Evolutionary conservation across 1,284 basidiomycete species (phyloP).

Genomic region (Coriolopsis trogii): DNA sequence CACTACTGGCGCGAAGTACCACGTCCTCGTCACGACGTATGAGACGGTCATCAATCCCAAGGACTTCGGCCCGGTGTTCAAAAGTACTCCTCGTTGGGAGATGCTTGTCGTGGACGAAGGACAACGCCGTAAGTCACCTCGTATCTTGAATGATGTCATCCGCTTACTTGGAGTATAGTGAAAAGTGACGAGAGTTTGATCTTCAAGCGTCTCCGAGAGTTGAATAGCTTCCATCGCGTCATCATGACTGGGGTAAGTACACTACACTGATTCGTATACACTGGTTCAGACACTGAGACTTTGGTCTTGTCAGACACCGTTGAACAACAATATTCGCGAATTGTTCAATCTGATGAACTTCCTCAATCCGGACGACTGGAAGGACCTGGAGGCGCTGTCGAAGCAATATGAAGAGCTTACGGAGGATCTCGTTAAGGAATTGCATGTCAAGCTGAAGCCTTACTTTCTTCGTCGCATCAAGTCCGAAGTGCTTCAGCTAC

Average conservation of each 20-base stretch:
- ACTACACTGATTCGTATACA: no score
- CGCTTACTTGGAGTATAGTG: constrained; percentile 47
- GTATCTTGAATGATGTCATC: not conserved
- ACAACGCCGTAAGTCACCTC: constrained; percentile 70
- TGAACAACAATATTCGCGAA: constrained; percentile 97
- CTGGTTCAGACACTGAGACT: no score
- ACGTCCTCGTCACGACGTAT: constrained; percentile 90
- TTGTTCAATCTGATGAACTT: constrained; percentile 96
- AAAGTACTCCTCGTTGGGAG: constrained; percentile 87
- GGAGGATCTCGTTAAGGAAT: constrained; percentile 76
- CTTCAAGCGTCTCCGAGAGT: constrained; percentile 81
- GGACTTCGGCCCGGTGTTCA: constrained; percentile 79
- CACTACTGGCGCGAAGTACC: constrained; percentile 66
- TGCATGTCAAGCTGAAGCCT: constrained; percentile 81
- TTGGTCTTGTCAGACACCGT: constrained; percentile 72
- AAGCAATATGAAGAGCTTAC: constrained; percentile 75
- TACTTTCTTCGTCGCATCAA: constrained; percentile 95
- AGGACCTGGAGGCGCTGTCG: constrained; percentile 71
- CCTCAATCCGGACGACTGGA: constrained; percentile 79
- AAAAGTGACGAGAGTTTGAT: constrained; percentile 82
- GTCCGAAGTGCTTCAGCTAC: constrained; percentile 89
- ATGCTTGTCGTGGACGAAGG: constrained; percentile 92
- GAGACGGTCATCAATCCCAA: constrained; percentile 70
- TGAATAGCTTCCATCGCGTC: constrained; percentile 81
- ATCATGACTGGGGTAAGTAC: constrained; percentile 90